These are phyloP conservation scores for Conticribra weissflogii DNA, from an alignment of 108 stramenopile genomes.

Conservation along the genomic window DNA sequence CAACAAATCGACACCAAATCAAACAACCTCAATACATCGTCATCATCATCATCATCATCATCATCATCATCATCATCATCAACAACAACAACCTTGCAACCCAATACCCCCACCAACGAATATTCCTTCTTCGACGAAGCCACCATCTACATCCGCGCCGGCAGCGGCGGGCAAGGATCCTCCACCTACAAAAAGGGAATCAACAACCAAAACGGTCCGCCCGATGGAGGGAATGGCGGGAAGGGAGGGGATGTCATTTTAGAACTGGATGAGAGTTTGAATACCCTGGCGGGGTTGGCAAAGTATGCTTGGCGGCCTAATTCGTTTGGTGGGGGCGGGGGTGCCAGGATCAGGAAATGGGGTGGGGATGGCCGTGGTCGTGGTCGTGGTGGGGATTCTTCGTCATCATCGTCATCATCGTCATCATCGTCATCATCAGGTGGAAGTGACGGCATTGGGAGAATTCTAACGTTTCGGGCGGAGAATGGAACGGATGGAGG, in stretches of 20 bases:
- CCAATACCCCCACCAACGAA: constrained; percentile 52
- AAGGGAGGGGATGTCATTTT: constrained; percentile 91
- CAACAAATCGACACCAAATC: background rate
- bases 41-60: background rate
- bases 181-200: constrained; percentile 80
- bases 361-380: constrained; percentile 14
- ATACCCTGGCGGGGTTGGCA: constrained; percentile 87
- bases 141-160: constrained; percentile 78
- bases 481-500: constrained; percentile 86
- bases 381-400: constrained; percentile 34
- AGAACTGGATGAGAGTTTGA: constrained; percentile 78
- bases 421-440: no score
- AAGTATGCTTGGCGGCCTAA: constrained; percentile 76
- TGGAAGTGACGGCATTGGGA: constrained; percentile 6
- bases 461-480: constrained; percentile 73
- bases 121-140: constrained; percentile 92
- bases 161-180: constrained; percentile 85
- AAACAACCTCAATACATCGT: background rate
- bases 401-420: no score
- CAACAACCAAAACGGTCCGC: constrained; percentile 75
- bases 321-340: constrained; percentile 82
- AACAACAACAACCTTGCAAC: constrained; percentile 3
- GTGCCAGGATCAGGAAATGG: constrained; percentile 41
- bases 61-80: background rate
- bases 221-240: constrained; percentile 95